Evolutionary conservation across 352 stramenopile species (phyloP), one percentile per base, ranked within the genome.

Genomic region (Globisporangium ultimum): DNA sequence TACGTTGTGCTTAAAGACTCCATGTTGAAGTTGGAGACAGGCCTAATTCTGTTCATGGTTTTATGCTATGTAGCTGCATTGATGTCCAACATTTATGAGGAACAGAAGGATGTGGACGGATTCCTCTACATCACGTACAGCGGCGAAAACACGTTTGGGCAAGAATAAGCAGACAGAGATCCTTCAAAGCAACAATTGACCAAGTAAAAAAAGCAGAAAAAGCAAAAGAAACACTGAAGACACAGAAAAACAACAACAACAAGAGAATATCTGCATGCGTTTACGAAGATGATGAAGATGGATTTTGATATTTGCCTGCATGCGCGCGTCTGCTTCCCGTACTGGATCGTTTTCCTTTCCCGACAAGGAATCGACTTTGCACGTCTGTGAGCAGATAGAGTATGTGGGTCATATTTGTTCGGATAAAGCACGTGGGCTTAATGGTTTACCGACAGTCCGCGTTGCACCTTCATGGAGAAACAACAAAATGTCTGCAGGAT

Each of bases 91-190:
- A 98, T 99, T 61, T 99, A 99, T 74, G 97, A 99, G 85, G 93
- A 99, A 71, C 93, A 99, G 71, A 99, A 99, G 78, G 97, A 99
- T 72, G 93, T 98, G 64, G 93, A 97, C 49, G 97, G 97, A 32
- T 99, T 99, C 67, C 87, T 99, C 57, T 99, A 99, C 81, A 98
- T 99, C 76, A 98, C 97, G 66, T 99, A 99, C 85, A 98, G 91
- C 70, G 97, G 96, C 64, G 97, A 99, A 80, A 99, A 98, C 69
- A 99, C 97, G 47, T 99, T 99, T 80, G 97, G 97, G 54, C 72
- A 89, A 66, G 73, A 89, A 66, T 84, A 87, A 54, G 43, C 57
- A 53, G 46, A 20, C 50, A 49, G 34, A 63, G 48, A 50, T 52
- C 52, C 62, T n/a, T n/a, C 24, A 43, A 32, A 32, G 5, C 2